These are phyloP conservation scores for Cordyceps pruinosa DNA, from an alignment of 2,329 filamentous ascomycete species.

Conservation along the genomic window DNA sequence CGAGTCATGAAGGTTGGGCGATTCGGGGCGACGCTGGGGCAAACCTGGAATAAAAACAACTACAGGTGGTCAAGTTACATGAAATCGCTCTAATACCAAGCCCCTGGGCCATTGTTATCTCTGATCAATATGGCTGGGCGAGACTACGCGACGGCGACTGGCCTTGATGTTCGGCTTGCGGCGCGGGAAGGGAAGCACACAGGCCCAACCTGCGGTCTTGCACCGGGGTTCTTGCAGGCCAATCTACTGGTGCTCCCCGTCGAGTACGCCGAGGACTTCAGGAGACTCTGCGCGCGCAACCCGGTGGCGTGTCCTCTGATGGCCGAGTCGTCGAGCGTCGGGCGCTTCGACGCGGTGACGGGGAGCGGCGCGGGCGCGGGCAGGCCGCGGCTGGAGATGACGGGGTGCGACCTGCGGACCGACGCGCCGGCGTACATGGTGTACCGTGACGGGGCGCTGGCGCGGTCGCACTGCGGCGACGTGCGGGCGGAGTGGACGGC, in stretches of 20 bases:
- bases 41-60: not conserved
- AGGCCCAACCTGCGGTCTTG: constrained; percentile 45
- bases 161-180: constrained; percentile 35
- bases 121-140: not conserved
- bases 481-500: constrained; percentile 46
- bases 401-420: constrained; percentile 46
- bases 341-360: constrained; percentile 36
- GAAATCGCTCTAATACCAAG: too few relatives aligned
- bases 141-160: constrained; percentile 18
- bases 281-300: constrained; percentile 51
- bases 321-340: constrained; percentile 39
- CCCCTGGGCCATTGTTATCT: not conserved
- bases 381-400: constrained; percentile 25
- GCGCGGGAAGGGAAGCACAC: constrained; percentile 34
- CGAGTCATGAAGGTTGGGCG: not conserved
- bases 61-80: not conserved
- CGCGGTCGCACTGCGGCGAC: constrained; percentile 32
- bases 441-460: constrained; percentile 42
- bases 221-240: constrained; percentile 51
- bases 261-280: constrained; percentile 50
- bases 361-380: too few relatives aligned
- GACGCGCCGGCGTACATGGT: constrained; percentile 54
- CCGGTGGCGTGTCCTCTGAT: constrained; percentile 57
- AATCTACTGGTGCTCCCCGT: constrained; percentile 56
- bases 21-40: not conserved